Percentiles rank a stretch among this genome's conserved stretches.
Evolutionary conservation across 805 yeast species (phyloP).

Genomic region (Candida yuanshanica): DNA sequence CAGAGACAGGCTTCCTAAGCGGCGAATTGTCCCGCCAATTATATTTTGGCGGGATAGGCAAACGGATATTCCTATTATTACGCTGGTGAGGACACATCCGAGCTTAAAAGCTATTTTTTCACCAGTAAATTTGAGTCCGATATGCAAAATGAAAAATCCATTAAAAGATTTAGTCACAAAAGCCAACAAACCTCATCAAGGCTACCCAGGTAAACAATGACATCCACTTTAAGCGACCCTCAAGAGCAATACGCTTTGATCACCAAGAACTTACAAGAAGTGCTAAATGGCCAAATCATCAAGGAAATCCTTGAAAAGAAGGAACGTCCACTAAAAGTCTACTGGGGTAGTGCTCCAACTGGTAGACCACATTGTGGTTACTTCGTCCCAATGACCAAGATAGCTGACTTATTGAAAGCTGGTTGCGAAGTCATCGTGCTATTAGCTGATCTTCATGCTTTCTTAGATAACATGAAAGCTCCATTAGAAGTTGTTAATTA

Average conservation of each 20-base stretch:
- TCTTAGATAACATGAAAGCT: constrained; percentile 97
- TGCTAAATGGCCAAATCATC: constrained; percentile 80
- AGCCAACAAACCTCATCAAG: neutral
- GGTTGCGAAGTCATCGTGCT: constrained; percentile 92
- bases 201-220: neutral
- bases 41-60: too few species aligned
- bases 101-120: too few species aligned
- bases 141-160: neutral
- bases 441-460: constrained; percentile 94
- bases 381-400: constrained; percentile 95
- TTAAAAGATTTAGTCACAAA: neutral
- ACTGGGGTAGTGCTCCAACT: constrained; percentile 99
- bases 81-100: too few species aligned
- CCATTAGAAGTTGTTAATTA: constrained; percentile 83
- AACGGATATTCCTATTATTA: too few species aligned
- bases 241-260: constrained; percentile 66
- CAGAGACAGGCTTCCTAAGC: too few species aligned
- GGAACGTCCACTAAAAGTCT: constrained; percentile 75
- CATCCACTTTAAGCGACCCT: constrained; percentile 35
- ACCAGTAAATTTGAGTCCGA: neutral
- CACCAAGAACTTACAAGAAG: constrained; percentile 87
- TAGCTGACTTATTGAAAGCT: constrained; percentile 91
- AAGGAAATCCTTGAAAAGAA: constrained; percentile 75
- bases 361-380: constrained; percentile 99
- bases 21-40: too few species aligned